Percentiles rank a stretch among this genome's conserved stretches.
phyloP scores from a whole-genome alignment of 1,139 yeast species.

The Zygosaccharomyces sapae region DNA sequence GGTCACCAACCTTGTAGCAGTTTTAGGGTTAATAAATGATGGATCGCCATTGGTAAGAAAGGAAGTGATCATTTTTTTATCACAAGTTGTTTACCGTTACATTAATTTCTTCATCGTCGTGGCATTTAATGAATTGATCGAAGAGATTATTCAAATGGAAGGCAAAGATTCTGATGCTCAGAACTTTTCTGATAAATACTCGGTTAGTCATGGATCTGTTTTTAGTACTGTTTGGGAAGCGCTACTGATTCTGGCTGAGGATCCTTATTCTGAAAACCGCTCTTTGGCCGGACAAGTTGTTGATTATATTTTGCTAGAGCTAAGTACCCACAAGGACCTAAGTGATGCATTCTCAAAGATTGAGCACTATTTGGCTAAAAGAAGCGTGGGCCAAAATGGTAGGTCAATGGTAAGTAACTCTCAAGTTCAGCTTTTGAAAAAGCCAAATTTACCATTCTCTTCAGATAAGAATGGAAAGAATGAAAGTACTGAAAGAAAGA shows the following conservation, averaged over 20 bases:
- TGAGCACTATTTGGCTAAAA: constrained; percentile 59
- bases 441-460: constrained; percentile 13
- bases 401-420: constrained; percentile 15
- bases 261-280: constrained; percentile 82
- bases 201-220: constrained; percentile 73
- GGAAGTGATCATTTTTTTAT: constrained; percentile 74
- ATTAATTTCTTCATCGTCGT: constrained; percentile 75
- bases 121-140: constrained; percentile 81
- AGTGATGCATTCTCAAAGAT: constrained; percentile 60
- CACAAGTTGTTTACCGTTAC: constrained; percentile 68
- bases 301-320: constrained; percentile 63
- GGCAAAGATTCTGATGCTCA: constrained; percentile 43
- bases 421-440: constrained; percentile 18
- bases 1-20: constrained; percentile 43
- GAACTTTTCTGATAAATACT: constrained; percentile 26
- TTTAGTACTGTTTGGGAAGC: constrained; percentile 87
- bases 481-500: constrained; percentile 1
- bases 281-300: constrained; percentile 69
- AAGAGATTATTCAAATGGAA: constrained; percentile 67
- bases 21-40: constrained; percentile 58
- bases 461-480: constrained; percentile 10
- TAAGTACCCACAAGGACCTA: constrained; percentile 63
- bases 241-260: constrained; percentile 73
- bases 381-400: constrained; percentile 26
- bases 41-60: constrained; percentile 87